Evolutionary conservation across 2,329 filamentous ascomycete species (phyloP), one percentile per base, ranked within the genome.

Genomic region (Epichloe sp.): DNA sequence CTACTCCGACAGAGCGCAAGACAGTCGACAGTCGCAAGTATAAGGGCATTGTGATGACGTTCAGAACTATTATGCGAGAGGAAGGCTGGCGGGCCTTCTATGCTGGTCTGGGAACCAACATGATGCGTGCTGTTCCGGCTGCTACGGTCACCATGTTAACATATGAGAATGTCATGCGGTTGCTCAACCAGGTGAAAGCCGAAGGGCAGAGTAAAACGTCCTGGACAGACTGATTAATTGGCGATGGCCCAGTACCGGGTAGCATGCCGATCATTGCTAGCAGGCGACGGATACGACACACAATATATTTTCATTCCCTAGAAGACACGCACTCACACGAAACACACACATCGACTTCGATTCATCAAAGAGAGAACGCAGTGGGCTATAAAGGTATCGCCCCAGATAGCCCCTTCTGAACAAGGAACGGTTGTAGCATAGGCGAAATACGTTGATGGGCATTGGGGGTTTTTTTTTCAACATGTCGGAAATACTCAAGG

Each of bases 41-140:
- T 65, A 78, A 74, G 57, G 93, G 93, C 44, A 79, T 96, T 36
- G 67, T 90, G 44, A 82, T 78, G 63, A 96, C 91, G 0, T 91
- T 85, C 66, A 80, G 82, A 55, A 90, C 83, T 3, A 97, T 98
- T 54, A 71, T 96, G 38, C 74, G 73, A 36, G 93, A 98, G 67
- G 93, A 98, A 68, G 93, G 93, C 6, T 96, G 91, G 90, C 78
- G 86, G 55, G 91, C 91, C 3, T 97, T 98, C 61, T 98, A 98
- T 65, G 91, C 90, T 23, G 93, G 93, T 37, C 88, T 98, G 75
- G 93, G 93, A 38, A 95, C 91, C 47, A 98, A 98, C 69, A 87
- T 98, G 81, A 88, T 97, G 75, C 80, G 93, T 52, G 93, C 93
- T 7, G 85, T 98, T 12, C 93, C 93, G 35, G 89, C 93, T 21